Evolutionary conservation across 73 alveolate species (phyloP).

Genomic region (Durusdinium trenchii): DNA sequence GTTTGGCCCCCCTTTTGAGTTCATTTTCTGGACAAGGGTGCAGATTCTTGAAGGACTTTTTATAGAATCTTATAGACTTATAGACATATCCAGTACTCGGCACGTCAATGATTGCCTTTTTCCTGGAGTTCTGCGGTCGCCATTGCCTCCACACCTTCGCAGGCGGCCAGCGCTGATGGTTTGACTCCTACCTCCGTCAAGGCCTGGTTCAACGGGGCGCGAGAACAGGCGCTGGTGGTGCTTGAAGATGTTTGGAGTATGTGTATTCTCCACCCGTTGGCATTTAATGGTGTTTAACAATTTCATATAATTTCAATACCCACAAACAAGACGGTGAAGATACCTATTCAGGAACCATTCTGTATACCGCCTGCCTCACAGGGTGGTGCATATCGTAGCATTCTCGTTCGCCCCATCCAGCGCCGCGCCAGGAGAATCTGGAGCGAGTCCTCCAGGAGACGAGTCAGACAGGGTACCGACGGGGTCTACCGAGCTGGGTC

Average conservation of each 20-base stretch:
- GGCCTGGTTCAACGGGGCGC: not conserved
- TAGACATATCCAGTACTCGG: not conserved
- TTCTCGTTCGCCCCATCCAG: no score
- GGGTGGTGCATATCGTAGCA: no score
- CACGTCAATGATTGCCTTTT: no score
- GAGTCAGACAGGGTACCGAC: no score
- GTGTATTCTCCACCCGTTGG: not conserved
- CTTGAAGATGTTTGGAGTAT: not conserved
- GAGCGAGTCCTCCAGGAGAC: no score
- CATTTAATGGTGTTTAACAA: not conserved
- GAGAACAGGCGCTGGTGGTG: not conserved
- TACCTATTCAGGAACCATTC: no score
- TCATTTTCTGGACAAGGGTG: not conserved
- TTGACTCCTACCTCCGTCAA: slow-evolving; percentile 78
- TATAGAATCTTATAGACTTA: no score
- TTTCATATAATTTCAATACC: not conserved
- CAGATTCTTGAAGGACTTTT: not conserved
- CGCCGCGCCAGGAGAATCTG: no score
- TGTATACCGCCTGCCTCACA: no score
- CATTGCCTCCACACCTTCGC: not conserved
- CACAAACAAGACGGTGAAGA: not conserved
- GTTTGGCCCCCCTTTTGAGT: not conserved
- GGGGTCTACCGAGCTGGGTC: no score
- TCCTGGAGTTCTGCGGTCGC: not conserved
- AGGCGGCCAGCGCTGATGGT: slow-evolving; percentile 88